Evolutionary conservation across 305 asterid genomes (phyloP).

Genomic region (Fraxinus nigra): DNA sequence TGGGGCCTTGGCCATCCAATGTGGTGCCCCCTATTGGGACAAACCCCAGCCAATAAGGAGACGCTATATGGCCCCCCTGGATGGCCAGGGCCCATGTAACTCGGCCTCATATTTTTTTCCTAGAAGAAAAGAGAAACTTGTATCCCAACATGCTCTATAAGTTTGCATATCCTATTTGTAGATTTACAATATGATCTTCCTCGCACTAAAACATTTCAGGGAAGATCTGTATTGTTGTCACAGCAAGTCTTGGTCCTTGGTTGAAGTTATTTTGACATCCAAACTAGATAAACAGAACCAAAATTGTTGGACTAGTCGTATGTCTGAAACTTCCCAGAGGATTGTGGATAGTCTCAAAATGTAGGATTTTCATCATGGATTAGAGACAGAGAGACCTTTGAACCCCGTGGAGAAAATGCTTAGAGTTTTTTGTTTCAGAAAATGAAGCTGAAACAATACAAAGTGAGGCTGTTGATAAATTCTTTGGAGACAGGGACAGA

Average conservation of each 20-base stretch:
- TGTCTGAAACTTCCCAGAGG: not conserved
- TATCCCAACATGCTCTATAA: not conserved
- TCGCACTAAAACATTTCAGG: not conserved
- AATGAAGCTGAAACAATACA: constrained; percentile 2
- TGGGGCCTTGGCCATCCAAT: too few species aligned
- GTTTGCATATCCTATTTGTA: not conserved
- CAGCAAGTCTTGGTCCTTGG: not conserved
- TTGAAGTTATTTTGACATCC: not conserved
- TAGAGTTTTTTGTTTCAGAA: not conserved
- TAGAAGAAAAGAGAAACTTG: not conserved
- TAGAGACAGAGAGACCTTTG: not conserved
- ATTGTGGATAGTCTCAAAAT: not conserved
- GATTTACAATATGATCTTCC: not conserved
- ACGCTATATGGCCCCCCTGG: too few species aligned
- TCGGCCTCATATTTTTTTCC: too few species aligned
- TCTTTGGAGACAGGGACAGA: constrained; percentile 7
- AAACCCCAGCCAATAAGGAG: too few species aligned
- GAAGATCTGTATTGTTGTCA: not conserved
- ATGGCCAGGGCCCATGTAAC: too few species aligned
- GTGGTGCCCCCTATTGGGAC: too few species aligned
- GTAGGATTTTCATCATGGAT: not conserved
- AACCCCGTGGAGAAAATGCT: not conserved
- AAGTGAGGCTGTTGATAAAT: not conserved
- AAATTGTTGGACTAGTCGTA: not conserved
- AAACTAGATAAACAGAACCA: not conserved